These are phyloP conservation scores for Nepenthes gracilis DNA, from an alignment of 148 eudicot genomes.

Conservation along the genomic window DNA sequence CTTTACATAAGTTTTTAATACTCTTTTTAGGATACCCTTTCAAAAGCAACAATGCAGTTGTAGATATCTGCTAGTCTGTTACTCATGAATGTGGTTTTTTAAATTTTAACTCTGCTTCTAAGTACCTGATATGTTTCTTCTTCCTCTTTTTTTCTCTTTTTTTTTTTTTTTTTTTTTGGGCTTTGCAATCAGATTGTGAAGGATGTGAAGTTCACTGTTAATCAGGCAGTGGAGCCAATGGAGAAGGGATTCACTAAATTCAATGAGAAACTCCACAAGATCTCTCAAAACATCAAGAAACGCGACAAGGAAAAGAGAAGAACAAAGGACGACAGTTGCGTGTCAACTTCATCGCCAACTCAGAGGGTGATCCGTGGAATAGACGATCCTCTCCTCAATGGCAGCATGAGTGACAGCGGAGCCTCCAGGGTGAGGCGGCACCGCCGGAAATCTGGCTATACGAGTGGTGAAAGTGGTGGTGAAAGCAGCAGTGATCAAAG, in stretches of 20 bases:
- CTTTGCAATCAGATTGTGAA: slow-evolving; percentile 59
- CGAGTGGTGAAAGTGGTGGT: slow-evolving; percentile 94
- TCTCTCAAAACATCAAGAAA: slow-evolving; percentile 79
- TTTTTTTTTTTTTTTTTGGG: not conserved
- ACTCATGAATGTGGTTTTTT: too few species aligned
- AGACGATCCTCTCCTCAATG: slow-evolving; percentile 86
- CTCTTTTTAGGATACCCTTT: too few species aligned
- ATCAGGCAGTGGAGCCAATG: slow-evolving; percentile 88
- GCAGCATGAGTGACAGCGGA: slow-evolving; percentile 79
- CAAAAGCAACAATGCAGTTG: too few species aligned
- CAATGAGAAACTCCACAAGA: slow-evolving; percentile 71
- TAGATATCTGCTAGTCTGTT: too few species aligned
- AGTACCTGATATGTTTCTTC: too few species aligned
- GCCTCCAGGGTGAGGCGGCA: slow-evolving; percentile 47
- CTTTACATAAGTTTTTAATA: too few species aligned
- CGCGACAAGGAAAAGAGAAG: slow-evolving; percentile 61
- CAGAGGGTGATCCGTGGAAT: slow-evolving; percentile 68
- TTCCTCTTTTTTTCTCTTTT: too few species aligned
- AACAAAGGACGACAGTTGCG: slow-evolving; percentile 75
- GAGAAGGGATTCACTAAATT: slow-evolving; percentile 86
- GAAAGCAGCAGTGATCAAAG: slow-evolving; percentile 86
- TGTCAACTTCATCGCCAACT: slow-evolving; percentile 41
- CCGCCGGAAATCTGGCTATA: slow-evolving; percentile 61
- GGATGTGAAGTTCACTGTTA: slow-evolving; percentile 78
- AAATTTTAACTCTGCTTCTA: too few species aligned